These are phyloP conservation scores for Alternaria alternata DNA, from an alignment of 2,329 filamentous ascomycete species.

Conservation along the genomic window DNA sequence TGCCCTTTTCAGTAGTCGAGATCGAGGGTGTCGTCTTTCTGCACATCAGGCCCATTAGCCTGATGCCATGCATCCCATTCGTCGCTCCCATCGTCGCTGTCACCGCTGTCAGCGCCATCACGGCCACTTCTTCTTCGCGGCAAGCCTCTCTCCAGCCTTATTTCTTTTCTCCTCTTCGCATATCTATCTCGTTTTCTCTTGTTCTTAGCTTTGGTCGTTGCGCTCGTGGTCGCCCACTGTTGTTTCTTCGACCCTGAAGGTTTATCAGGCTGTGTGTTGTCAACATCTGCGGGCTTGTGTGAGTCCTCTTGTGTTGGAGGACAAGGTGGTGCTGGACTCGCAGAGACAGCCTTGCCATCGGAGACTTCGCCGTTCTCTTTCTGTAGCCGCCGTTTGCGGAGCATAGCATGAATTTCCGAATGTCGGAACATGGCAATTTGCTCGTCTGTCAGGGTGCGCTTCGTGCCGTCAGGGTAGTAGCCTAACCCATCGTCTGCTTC, in stretches of 20 bases:
- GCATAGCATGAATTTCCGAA: constrained; percentile 79
- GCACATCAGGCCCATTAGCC: constrained; percentile 55
- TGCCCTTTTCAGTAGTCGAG: constrained; percentile 56
- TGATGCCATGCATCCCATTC: constrained; percentile 56
- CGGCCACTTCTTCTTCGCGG: constrained; percentile 16
- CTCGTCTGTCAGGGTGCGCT: constrained; percentile 88
- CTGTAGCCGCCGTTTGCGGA: constrained; percentile 49
- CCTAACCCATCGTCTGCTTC: constrained; percentile 73
- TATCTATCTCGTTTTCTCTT: constrained; percentile 37
- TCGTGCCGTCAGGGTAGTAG: constrained; percentile 85
- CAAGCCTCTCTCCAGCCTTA: constrained; percentile 23
- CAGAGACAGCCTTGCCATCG: constrained; percentile 15
- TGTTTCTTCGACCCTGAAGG: constrained; percentile 31
- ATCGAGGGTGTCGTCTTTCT: constrained; percentile 50
- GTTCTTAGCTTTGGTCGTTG: constrained; percentile 35
- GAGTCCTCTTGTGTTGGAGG: constrained; percentile 2
- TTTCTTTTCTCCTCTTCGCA: constrained; percentile 34
- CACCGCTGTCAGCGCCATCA: constrained; percentile 17
- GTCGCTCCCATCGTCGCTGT: constrained; percentile 46
- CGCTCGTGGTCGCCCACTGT: constrained; percentile 40
- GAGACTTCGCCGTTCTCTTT: constrained; percentile 32
- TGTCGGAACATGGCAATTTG: constrained; percentile 91
- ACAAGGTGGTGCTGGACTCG: neutral
- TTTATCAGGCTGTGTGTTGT: constrained; percentile 22
- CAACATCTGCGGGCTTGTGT: constrained; percentile 11